Evolutionary conservation across 2,329 filamentous ascomycete species (phyloP).

Genomic region (Aspergillus oerlinghausenensis): DNA sequence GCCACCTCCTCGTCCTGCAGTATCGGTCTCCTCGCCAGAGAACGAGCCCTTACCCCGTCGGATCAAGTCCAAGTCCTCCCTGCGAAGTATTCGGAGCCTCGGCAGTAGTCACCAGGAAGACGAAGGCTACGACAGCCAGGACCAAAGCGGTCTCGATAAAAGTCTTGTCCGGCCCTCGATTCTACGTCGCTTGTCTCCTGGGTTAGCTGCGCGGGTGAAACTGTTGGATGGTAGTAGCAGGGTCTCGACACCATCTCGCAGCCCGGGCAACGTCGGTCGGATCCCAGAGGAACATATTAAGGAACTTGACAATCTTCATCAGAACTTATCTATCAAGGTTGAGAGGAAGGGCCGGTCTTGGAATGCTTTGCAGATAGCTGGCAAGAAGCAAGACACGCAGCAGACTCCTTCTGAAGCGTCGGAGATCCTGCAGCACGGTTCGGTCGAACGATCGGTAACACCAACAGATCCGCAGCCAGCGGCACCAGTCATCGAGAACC

Average conservation of each 20-base stretch:
- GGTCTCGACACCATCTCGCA: constrained; percentile 17
- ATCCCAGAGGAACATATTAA: constrained; percentile 40
- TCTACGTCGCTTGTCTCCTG: constrained; percentile 40
- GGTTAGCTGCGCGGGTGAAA: constrained; percentile 40
- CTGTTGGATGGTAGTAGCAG: constrained; percentile 36
- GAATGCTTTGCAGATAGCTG: constrained; percentile 22
- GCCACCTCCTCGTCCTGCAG: constrained; percentile 22
- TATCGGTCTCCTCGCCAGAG: constrained; percentile 27
- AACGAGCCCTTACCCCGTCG: constrained; percentile 24
- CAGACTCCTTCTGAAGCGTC: constrained; percentile 18
- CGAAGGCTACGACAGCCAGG: constrained; percentile 15
- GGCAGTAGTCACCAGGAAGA: constrained; percentile 32
- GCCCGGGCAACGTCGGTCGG: constrained; percentile 30
- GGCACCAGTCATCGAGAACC: background rate
- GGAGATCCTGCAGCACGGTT: constrained; percentile 10
- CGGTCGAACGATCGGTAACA: background rate
- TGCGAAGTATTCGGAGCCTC: constrained; percentile 31
- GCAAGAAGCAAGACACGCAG: constrained; percentile 10
- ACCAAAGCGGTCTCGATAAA: constrained; percentile 23
- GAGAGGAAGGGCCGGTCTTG: constrained; percentile 35
- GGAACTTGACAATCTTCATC: constrained; percentile 37
- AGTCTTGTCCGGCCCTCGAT: constrained; percentile 30
- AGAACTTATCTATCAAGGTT: constrained; percentile 36
- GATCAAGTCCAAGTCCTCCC: constrained; percentile 34
- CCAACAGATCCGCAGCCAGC: constrained; percentile 2